phyloP scores from a whole-genome alignment of 768 basidiomycete species.

The Suillus occidentalis region DNA sequence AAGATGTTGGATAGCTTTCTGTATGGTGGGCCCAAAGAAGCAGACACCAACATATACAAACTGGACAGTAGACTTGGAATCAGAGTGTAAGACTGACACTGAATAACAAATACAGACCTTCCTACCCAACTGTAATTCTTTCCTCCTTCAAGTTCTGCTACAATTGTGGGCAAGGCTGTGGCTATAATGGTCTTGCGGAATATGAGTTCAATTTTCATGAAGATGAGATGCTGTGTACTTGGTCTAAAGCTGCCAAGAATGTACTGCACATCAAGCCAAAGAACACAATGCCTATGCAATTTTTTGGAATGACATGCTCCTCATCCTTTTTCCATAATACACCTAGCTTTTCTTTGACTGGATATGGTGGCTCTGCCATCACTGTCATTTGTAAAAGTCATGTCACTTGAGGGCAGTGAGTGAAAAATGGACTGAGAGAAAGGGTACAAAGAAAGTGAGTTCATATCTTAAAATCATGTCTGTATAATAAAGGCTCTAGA shows the following conservation, averaged over 20 bases:
- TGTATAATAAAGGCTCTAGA: too few species aligned
- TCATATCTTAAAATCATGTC: background rate
- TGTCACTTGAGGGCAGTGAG: background rate
- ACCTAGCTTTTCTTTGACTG: slow-evolving; percentile 21
- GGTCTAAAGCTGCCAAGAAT: slow-evolving; percentile 51
- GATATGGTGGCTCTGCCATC: slow-evolving; percentile 1
- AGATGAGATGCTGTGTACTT: slow-evolving; percentile 25
- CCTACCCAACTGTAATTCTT: slow-evolving; percentile 52
- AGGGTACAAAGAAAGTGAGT: background rate
- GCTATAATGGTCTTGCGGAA: slow-evolving; percentile 42
- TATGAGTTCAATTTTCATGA: background rate
- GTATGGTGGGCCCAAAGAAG: slow-evolving; percentile 43
- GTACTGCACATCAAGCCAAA: slow-evolving; percentile 42
- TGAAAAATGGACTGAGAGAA: background rate
- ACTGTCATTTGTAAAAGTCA: background rate
- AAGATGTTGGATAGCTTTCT: slow-evolving; percentile 46
- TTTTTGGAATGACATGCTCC: slow-evolving; percentile 43
- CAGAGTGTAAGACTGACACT: background rate
- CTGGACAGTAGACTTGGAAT: background rate
- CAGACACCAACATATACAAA: slow-evolving; percentile 43
- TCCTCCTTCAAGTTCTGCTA: slow-evolving; percentile 44
- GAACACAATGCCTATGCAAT: slow-evolving; percentile 43
- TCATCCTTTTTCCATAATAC: slow-evolving; percentile 40
- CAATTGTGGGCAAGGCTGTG: slow-evolving; percentile 52
- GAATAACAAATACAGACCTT: slow-evolving; percentile 29